Evolutionary conservation across 345 rosid genomes (phyloP).

Genomic region (Eucalyptus leucophloia): DNA sequence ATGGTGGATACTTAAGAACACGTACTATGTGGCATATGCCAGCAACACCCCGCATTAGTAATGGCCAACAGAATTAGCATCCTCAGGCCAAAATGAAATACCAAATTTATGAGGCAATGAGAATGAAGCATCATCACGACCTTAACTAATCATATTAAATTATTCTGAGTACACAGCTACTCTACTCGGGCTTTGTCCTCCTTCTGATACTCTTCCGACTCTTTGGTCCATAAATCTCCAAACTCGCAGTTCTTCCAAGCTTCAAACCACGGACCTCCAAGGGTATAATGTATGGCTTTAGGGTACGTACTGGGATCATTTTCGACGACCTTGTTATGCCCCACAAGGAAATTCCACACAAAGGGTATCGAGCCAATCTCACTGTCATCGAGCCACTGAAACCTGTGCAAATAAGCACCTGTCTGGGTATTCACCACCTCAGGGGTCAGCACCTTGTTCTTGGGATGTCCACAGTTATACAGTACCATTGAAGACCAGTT

Average conservation of each 20-base stretch:
- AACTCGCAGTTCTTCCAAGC: conserved; percentile 91
- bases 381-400: conserved; percentile 88
- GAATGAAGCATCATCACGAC: not conserved
- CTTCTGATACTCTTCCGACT: conserved; percentile 49
- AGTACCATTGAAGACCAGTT: conserved; percentile 99
- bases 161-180: not conserved
- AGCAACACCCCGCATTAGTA: not conserved
- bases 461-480: conserved; percentile 88
- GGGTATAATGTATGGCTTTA: conserved; percentile 83
- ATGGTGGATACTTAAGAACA: not conserved
- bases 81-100: not conserved
- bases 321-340: conserved; percentile 69
- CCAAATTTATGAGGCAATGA: not conserved
- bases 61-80: not conserved
- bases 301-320: conserved; percentile 51
- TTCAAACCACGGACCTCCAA: conserved; percentile 98
- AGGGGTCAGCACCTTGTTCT: conserved; percentile 63
- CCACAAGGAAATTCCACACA: conserved; percentile 96
- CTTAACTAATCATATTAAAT: not conserved
- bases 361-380: conserved; percentile 84
- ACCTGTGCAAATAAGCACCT: conserved; percentile 90
- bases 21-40: not conserved
- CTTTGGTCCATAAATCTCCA: conserved; percentile 82
- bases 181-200: conserved; percentile 1
- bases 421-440: conserved; percentile 62